Evolutionary conservation across 225 moss, liverwort and hornwort genomes (phyloP).

Genomic region (Marchantia paleacea): DNA sequence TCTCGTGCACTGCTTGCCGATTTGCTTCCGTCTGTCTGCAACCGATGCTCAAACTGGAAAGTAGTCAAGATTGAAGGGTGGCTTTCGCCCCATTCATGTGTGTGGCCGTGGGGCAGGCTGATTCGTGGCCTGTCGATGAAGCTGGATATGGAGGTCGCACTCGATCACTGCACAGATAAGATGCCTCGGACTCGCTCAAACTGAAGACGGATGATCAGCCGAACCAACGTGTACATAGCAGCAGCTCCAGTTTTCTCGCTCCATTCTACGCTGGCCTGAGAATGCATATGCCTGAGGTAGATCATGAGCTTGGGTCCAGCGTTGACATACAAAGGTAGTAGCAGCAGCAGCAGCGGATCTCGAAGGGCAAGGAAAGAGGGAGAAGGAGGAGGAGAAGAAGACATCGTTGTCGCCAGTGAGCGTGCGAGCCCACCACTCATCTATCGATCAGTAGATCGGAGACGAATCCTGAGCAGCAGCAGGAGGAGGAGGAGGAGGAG

Average conservation of each 20-base stretch:
- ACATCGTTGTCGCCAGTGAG: background rate
- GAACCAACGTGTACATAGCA: background rate
- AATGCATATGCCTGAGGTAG: background rate
- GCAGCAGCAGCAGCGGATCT: background rate
- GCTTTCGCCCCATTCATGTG: too few relatives aligned
- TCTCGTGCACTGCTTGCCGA: too few relatives aligned
- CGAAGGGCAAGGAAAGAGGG: background rate
- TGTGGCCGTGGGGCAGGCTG: too few relatives aligned
- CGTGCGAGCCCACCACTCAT: background rate
- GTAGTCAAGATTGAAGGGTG: too few relatives aligned
- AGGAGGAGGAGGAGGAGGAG: background rate
- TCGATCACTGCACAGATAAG: background rate
- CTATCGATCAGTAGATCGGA: background rate
- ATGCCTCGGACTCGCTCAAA: background rate
- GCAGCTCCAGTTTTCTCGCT: background rate
- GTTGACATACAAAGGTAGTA: background rate
- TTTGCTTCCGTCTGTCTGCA: too few relatives aligned
- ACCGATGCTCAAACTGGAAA: too few relatives aligned
- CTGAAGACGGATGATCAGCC: background rate
- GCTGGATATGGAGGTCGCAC: too few relatives aligned
- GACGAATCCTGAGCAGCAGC: background rate
- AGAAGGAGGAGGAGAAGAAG: background rate
- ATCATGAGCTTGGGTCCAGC: background rate
- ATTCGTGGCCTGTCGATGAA: too few relatives aligned
- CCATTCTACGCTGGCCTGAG: too few relatives aligned